A percentile compares a stretch with the other conserved stretches of the same genome.
These are phyloP conservation scores for Stipa capillata DNA, from an alignment of 176 grass and related monocot genomes.

Conservation along the genomic window DNA sequence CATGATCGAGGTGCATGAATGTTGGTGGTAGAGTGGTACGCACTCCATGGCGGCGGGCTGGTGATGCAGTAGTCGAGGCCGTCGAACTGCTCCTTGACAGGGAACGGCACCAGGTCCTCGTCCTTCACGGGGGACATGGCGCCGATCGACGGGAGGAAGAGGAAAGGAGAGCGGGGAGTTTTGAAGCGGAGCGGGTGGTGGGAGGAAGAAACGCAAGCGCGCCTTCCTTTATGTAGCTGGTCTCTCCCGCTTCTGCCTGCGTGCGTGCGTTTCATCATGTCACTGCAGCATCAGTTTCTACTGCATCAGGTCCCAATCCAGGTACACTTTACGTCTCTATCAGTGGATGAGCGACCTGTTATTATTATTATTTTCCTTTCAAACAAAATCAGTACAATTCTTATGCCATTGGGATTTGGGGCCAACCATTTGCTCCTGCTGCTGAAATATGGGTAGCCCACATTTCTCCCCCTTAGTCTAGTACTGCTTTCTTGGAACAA, in stretches of 20 bases:
- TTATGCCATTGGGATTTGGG: no score
- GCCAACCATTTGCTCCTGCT: no score
- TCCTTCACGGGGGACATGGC: constrained; percentile 37
- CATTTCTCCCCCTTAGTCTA: no score
- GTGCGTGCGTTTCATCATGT: not conserved
- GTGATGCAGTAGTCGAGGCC: constrained; percentile 91
- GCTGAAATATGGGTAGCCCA: no score
- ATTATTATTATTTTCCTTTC: no score
- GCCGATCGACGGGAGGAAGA: not conserved
- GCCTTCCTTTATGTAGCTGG: constrained; percentile 22
- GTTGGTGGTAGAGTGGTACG: not conserved
- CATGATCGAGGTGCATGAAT: not conserved
- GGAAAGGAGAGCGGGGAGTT: not conserved
- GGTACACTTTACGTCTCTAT: not conserved
- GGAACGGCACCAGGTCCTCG: constrained; percentile 51
- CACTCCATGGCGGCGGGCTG: constrained; percentile 86
- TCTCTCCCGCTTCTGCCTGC: not conserved
- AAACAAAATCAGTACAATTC: no score
- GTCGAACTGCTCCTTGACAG: constrained; percentile 55
- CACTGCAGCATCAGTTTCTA: constrained; percentile 2
- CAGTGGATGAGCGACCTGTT: not conserved
- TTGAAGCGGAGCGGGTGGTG: not conserved
- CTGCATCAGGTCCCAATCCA: not conserved
- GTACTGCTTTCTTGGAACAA: no score
- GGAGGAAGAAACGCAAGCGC: not conserved